A percentile compares a stretch with the other conserved stretches of the same genome.
Evolutionary conservation across 1,139 yeast species (phyloP).

Genomic region (Debaryomyces coudertii): DNA sequence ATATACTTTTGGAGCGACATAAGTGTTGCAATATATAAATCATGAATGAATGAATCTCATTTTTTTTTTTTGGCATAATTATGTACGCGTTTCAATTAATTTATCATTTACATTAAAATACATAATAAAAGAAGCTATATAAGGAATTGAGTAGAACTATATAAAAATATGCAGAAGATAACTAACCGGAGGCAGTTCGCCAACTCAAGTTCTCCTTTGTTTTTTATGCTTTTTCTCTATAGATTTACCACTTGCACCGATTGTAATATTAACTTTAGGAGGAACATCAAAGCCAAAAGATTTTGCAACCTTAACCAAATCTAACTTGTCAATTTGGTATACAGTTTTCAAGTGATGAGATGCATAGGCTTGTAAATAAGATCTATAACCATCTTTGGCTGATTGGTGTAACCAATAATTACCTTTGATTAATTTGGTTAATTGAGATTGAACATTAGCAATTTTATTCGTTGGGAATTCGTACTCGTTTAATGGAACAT

Average conservation of each 20-base stretch:
- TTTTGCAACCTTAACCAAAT: constrained; percentile 90
- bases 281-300: constrained; percentile 95
- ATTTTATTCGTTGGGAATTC: constrained; percentile 93
- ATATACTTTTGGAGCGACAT: constrained; percentile 13
- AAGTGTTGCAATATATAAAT: not conserved
- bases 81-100: constrained; percentile 8
- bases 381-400: constrained; percentile 96
- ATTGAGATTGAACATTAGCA: constrained; percentile 93
- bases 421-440: constrained; percentile 86
- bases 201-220: constrained; percentile 39
- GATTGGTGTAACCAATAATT: constrained; percentile 93
- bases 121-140: constrained; percentile 7
- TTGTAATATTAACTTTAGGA: constrained; percentile 94
- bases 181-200: not conserved
- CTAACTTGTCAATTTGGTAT: constrained; percentile 92
- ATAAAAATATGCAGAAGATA: constrained; percentile 5
- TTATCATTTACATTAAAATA: constrained; percentile 10
- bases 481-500: constrained; percentile 94
- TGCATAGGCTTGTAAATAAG: constrained; percentile 95
- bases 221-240: constrained; percentile 53
- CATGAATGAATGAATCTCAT: not conserved
- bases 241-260: constrained; percentile 87
- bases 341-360: constrained; percentile 95
- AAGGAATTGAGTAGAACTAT: constrained; percentile 6
- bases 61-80: not conserved